phyloP scores from a whole-genome alignment of 2,329 filamentous ascomycete genomes.

The Penicillium sp. region DNA sequence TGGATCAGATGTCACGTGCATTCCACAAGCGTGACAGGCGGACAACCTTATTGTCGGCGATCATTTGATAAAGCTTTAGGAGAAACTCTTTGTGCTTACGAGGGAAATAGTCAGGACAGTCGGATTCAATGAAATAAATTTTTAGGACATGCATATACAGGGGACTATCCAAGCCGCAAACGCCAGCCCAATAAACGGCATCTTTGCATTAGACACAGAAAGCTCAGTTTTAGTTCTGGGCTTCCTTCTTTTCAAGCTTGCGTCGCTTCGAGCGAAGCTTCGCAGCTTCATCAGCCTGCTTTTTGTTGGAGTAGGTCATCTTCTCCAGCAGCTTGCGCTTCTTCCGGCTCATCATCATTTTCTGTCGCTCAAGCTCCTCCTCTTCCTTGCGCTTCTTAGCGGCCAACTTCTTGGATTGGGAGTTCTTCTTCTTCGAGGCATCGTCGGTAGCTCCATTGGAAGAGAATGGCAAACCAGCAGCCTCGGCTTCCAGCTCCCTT shows the following conservation, averaged over 20 bases:
- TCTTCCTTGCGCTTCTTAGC: constrained; percentile 61
- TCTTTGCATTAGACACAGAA: constrained; percentile 11
- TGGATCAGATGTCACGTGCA: constrained; percentile 13
- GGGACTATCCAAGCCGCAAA: constrained; percentile 24
- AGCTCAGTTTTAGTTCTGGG: constrained; percentile 22
- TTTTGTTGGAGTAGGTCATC: constrained; percentile 93
- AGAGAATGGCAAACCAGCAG: constrained; percentile 58
- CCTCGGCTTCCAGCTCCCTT: constrained; percentile 85
- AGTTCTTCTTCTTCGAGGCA: constrained; percentile 62
- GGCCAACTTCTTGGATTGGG: constrained; percentile 63
- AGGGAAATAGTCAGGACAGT: constrained; percentile 2
- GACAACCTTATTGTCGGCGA: no score
- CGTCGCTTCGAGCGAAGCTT: constrained; percentile 82
- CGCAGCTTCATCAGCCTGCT: constrained; percentile 85
- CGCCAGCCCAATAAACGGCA: constrained; percentile 14
- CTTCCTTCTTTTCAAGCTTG: constrained; percentile 64
- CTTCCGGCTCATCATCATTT: constrained; percentile 98
- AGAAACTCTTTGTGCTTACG: no score
- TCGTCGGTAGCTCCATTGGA: constrained; percentile 49
- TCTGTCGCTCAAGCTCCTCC: constrained; percentile 84
- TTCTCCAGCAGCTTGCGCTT: constrained; percentile 97
- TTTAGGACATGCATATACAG: constrained; percentile 26
- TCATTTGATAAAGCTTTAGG: neutral
- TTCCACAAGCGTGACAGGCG: no score
- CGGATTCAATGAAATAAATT: constrained; percentile 20